These are phyloP conservation scores for Umbelopsis sp. DNA, from an alignment of 371 early-diverging fungal species.

Conservation along the genomic window DNA sequence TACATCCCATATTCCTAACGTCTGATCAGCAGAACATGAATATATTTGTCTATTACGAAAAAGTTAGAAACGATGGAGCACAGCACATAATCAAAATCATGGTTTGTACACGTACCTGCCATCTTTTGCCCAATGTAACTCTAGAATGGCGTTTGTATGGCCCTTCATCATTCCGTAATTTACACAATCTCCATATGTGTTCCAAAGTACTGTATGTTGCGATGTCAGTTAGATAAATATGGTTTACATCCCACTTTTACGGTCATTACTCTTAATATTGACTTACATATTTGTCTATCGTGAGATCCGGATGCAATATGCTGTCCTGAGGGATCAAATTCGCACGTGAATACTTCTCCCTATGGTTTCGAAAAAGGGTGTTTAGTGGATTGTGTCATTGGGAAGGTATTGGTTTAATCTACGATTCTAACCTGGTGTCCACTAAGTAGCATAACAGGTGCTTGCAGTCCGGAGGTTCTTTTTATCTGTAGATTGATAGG, in stretches of 20 bases:
- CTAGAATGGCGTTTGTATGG: constrained; percentile 84
- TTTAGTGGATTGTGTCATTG: constrained; percentile 12
- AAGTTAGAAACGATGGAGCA: not conserved
- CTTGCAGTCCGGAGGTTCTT: constrained; percentile 85
- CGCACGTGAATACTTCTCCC: constrained; percentile 84
- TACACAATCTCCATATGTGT: constrained; percentile 85
- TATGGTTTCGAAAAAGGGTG: constrained; percentile 28
- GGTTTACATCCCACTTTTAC: no score
- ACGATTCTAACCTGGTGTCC: constrained; percentile 69
- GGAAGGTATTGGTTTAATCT: not conserved
- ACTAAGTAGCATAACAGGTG: constrained; percentile 86
- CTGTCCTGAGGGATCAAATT: constrained; percentile 86
- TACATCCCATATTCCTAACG: constrained; percentile 82
- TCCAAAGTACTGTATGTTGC: constrained; percentile 81
- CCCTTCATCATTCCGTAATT: constrained; percentile 89
- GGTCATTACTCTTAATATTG: no score
- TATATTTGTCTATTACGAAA: constrained; percentile 53
- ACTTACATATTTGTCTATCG: constrained; percentile 82
- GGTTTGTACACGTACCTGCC: constrained; percentile 49
- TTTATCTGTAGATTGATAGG: constrained; percentile 50
- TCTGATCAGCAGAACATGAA: constrained; percentile 76
- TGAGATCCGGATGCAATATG: constrained; percentile 84
- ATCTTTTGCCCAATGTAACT: constrained; percentile 91
- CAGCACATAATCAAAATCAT: no score
- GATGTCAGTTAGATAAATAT: not conserved